Base-by-base conservation (phyloP, 2,329 filamentous ascomycete species). In the Cadophora sp. region DNA sequence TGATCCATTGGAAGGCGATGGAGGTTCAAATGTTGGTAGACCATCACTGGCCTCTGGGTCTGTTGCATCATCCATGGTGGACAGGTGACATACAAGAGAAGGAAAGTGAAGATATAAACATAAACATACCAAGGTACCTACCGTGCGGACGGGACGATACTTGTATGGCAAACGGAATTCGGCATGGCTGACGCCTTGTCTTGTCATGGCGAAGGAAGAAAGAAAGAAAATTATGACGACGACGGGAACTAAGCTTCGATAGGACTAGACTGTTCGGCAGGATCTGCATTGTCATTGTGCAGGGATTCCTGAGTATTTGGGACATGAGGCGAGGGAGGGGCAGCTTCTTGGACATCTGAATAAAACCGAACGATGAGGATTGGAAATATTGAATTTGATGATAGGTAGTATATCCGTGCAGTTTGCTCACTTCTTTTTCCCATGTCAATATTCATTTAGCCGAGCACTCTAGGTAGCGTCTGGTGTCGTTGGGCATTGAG, bases 1-100 rank as follows among this genome's bases (percentile, higher is more conserved):
- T 9, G 62, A 72, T n/a, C 16, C 45, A 55, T 63, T 63, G 3
- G 66, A 51, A 18, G 68, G 65, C 56, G 69, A 55, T 16, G 33
- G 36, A 8, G 50, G 56, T 30, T 72, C 65, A 50, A 66, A 68
- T 18, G 62, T 72, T 36, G 71, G 72, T 0, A 73, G 68, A 45
- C 59, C 50, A 18, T 63, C 59, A 18, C 47, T 27, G 43, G 47
- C 33, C 24, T 22, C 39, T 30, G 36, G 33, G 8, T 33, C 22
- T n/a, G 24, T 33, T 33, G 7, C 9, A 27, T 9, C 5, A 36
- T 55, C 61, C 61, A 55, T 63, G 8, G 18, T 20, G 45, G 41
- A 36, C 43, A 3, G 1, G 4, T 30, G 22, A 13, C 39, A 59
- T 16, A 33, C 18, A 59, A 8, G 11, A n/a, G 20, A 36, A 20